These are phyloP conservation scores for Pseudocercospora vitis DNA, from an alignment of 2,329 filamentous ascomycete genomes.

Conservation along the genomic window DNA sequence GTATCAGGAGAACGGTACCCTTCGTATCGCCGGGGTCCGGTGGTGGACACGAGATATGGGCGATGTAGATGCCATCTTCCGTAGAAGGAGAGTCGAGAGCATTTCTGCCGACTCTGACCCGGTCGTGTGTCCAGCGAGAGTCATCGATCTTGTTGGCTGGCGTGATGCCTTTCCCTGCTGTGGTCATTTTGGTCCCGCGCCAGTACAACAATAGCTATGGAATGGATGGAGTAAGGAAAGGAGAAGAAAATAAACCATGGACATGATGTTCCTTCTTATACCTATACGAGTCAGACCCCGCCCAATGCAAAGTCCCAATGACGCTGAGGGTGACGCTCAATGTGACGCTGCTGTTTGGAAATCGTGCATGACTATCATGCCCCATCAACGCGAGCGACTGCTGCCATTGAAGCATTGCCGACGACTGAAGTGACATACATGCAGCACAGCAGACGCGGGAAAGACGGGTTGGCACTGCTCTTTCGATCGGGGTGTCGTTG, in stretches of 20 bases:
- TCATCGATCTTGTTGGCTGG: constrained; percentile 19
- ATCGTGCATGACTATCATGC: too few relatives aligned
- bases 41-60: constrained; percentile 31
- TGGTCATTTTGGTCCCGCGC: constrained; percentile 18
- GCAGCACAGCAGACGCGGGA: too few relatives aligned
- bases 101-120: constrained; percentile 17
- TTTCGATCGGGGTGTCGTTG: too few relatives aligned
- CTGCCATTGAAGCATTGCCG: too few relatives aligned
- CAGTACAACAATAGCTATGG: too few relatives aligned
- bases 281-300: neutral
- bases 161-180: constrained; percentile 13
- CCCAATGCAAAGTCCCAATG: neutral
- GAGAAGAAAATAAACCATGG: neutral
- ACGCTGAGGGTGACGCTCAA: neutral
- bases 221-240: neutral
- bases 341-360: neutral
- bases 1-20: constrained; percentile 48
- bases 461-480: too few relatives aligned
- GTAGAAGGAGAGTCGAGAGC: constrained; percentile 14
- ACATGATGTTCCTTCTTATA: neutral
- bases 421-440: too few relatives aligned
- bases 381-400: too few relatives aligned
- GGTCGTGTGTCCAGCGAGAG: constrained; percentile 16
- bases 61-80: constrained; percentile 28
- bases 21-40: constrained; percentile 23